These are phyloP conservation scores for Fusarium mundagurra DNA, from an alignment of 2,329 filamentous ascomycete genomes.

Conservation along the genomic window DNA sequence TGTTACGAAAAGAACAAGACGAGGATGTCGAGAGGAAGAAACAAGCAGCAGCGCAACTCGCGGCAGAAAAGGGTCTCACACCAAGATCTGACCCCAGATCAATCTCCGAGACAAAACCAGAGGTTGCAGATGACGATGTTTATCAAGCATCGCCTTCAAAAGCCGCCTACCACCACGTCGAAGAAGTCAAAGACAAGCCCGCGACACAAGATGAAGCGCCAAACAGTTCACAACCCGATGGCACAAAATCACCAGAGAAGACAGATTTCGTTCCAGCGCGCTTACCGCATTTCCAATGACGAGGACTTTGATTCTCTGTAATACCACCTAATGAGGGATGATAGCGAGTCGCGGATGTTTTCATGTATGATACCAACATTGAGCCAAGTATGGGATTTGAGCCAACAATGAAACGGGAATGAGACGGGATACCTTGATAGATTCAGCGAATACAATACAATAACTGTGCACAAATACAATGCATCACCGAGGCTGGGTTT, in stretches of 20 bases:
- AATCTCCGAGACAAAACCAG: conserved; percentile 37
- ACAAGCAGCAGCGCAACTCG: conserved; percentile 62
- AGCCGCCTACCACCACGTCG: conserved; percentile 14
- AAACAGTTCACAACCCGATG: conserved; percentile 22
- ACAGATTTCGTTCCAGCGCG: conserved; percentile 66
- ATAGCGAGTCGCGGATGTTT: conserved; percentile 20
- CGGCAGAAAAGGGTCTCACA: conserved; percentile 59
- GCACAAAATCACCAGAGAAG: conserved; percentile 21
- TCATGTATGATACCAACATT: conserved; percentile 42
- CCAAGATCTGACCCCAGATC: conserved; percentile 25
- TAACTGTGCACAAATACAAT: not conserved
- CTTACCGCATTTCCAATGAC: conserved; percentile 64
- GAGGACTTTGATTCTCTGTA: conserved; percentile 19
- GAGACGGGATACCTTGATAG: not conserved
- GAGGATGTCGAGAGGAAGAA: conserved; percentile 63
- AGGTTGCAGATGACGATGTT: conserved; percentile 48
- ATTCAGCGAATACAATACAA: not conserved
- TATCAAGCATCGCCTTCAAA: conserved; percentile 30
- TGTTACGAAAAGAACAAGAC: conserved; percentile 61
- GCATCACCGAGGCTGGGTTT: not conserved
- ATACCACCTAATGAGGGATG: conserved; percentile 25
- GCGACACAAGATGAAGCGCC: conserved; percentile 17
- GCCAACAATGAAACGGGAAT: conserved; percentile 6
- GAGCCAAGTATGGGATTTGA: conserved; percentile 21
- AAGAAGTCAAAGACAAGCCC: conserved; percentile 9